These are phyloP conservation scores for Phytopythium kandeliae DNA, from an alignment of 352 stramenopile genomes.

Conservation along the genomic window DNA sequence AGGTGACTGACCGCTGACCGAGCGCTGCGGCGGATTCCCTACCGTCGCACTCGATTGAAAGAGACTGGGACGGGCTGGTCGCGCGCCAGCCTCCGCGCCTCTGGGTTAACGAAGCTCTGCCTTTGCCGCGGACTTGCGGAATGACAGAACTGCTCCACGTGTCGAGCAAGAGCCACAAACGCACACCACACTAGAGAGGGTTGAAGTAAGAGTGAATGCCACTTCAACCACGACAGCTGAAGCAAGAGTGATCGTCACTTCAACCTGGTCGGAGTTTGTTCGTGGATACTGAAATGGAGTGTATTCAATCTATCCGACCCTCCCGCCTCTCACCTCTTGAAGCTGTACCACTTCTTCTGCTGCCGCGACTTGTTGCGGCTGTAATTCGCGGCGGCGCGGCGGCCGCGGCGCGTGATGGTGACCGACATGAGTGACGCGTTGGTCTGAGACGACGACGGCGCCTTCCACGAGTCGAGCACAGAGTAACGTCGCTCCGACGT, in stretches of 20 bases:
- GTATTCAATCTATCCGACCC: too few relatives aligned
- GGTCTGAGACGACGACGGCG: conserved; percentile 38
- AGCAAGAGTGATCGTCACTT: conserved; percentile 48
- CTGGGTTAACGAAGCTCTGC: too few relatives aligned
- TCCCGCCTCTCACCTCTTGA: not conserved
- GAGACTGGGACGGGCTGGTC: too few relatives aligned
- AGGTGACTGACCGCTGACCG: too few relatives aligned
- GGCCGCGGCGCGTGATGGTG: conserved; percentile 62
- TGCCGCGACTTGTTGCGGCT: conserved; percentile 59
- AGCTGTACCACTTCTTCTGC: conserved; percentile 34
- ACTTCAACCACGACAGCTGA: conserved; percentile 24
- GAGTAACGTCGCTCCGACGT: conserved; percentile 58
- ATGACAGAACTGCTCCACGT: not conserved
- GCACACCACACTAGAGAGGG: not conserved
- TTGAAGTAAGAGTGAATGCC: conserved; percentile 43
- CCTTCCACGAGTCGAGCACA: conserved; percentile 67
- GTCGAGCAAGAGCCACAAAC: not conserved
- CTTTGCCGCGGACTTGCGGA: not conserved
- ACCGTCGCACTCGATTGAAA: too few relatives aligned
- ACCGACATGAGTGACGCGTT: conserved; percentile 65
- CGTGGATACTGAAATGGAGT: not conserved
- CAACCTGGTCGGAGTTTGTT: conserved; percentile 19
- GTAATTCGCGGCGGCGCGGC: conserved; percentile 51
- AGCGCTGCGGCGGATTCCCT: too few relatives aligned
- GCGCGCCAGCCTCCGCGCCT: too few relatives aligned